These are phyloP conservation scores for Tagetes patula DNA, from an alignment of 129 eudicot species.

Conservation along the genomic window DNA sequence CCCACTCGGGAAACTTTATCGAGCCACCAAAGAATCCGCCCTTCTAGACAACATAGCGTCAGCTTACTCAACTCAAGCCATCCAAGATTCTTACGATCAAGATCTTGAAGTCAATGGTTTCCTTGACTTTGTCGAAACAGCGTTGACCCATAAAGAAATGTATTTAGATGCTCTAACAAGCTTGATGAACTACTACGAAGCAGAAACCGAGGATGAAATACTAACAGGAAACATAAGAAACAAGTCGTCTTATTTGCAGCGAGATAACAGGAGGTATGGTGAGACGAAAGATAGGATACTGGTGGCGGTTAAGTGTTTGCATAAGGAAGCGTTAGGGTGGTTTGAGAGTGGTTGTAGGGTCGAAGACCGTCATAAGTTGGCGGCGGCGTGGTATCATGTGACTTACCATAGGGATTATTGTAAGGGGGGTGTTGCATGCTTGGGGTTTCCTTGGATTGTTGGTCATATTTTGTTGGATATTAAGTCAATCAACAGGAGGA, in stretches of 20 bases:
- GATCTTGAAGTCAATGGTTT: constrained; percentile 64
- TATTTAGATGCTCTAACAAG: constrained; percentile 58
- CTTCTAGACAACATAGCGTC: constrained; percentile 22
- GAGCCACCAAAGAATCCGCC: constrained; percentile 48
- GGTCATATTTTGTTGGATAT: constrained; percentile 67
- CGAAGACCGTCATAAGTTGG: constrained; percentile 52
- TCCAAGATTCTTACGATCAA: constrained; percentile 52
- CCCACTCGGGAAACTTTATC: constrained; percentile 73
- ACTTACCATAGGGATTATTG: constrained; percentile 66
- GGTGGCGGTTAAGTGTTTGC: constrained; percentile 61
- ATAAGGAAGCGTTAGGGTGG: constrained; percentile 74
- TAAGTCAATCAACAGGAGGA: constrained; percentile 42
- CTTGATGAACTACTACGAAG: constrained; percentile 66
- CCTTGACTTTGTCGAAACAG: constrained; percentile 46
- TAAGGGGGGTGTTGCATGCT: constrained; percentile 45
- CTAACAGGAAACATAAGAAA: constrained; percentile 67
- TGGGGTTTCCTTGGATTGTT: constrained; percentile 85
- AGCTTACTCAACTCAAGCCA: constrained; percentile 32
- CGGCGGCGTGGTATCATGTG: constrained; percentile 89
- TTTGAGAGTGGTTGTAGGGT: constrained; percentile 45
- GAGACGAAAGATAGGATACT: constrained; percentile 78
- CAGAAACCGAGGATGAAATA: constrained; percentile 71
- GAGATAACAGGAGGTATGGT: constrained; percentile 71
- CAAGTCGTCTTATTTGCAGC: constrained; percentile 55
- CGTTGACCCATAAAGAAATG: constrained; percentile 60